Evolutionary conservation across 768 basidiomycete genomes (phyloP).

Genomic region (Leccinellum luteum): DNA sequence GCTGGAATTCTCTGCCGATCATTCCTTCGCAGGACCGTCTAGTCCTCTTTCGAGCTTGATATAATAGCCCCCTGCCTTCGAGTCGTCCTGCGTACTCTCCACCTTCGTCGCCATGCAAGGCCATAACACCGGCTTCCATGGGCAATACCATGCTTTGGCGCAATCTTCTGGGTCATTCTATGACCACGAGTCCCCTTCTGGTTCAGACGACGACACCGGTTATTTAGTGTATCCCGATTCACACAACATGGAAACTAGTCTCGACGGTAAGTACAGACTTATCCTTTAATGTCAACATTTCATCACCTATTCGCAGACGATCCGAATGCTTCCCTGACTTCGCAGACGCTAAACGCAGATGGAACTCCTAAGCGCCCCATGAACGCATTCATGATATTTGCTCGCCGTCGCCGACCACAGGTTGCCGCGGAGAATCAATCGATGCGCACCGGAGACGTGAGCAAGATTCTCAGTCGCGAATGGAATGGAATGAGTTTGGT

Average conservation of each 20-base stretch:
- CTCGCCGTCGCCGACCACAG: slow-evolving; percentile 76
- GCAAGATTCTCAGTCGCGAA: slow-evolving; percentile 83
- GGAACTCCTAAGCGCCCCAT: slow-evolving; percentile 88
- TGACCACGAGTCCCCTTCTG: slow-evolving; percentile 51
- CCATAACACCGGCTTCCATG: slow-evolving; percentile 21
- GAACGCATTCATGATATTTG: slow-evolving; percentile 96
- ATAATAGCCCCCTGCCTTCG: slow-evolving; percentile 3
- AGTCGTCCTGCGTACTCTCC: slow-evolving; percentile 5
- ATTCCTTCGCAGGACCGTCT: slow-evolving; percentile 18
- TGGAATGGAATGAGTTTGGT: slow-evolving; percentile 82
- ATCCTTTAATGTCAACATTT: slow-evolving; percentile 12
- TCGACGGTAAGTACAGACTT: slow-evolving; percentile 41
- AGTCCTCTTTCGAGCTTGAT: slow-evolving; percentile 7
- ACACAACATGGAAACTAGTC: slow-evolving; percentile 43
- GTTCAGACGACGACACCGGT: slow-evolving; percentile 52
- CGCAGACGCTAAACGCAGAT: slow-evolving; percentile 80
- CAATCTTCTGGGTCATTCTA: slow-evolving; percentile 32
- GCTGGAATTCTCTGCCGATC: slow-evolving; percentile 27
- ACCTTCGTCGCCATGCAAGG: slow-evolving; percentile 27
- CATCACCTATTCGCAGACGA: slow-evolving; percentile 33
- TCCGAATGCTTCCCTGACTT: slow-evolving; percentile 52
- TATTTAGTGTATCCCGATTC: slow-evolving; percentile 29
- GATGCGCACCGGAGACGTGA: slow-evolving; percentile 88
- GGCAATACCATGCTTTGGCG: slow-evolving; percentile 25
- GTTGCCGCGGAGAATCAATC: slow-evolving; percentile 85